These are phyloP conservation scores for Amesomyces nigricolor DNA, from an alignment of 2,329 filamentous ascomycete species.

Conservation along the genomic window DNA sequence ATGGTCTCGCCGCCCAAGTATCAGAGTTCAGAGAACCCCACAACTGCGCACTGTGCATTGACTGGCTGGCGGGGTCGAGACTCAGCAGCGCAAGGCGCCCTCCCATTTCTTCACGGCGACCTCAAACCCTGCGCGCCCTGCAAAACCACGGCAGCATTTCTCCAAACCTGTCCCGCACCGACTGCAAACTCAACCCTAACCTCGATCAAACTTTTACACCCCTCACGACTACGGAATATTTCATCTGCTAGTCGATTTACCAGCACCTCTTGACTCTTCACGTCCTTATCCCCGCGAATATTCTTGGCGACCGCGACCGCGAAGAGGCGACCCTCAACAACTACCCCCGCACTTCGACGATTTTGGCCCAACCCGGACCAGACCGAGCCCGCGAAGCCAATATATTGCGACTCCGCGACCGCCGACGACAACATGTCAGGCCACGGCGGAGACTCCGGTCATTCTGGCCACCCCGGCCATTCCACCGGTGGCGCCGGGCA, in stretches of 20 bases:
- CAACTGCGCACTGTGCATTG: too few relatives aligned
- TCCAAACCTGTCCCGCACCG: slow-evolving; percentile 1
- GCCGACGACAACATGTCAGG: slow-evolving; percentile 41
- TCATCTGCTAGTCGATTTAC: not conserved
- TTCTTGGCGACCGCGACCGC: too few relatives aligned
- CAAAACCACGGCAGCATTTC: slow-evolving; percentile 4
- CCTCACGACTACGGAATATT: not conserved
- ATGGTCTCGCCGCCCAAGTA: too few relatives aligned
- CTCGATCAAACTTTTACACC: slow-evolving; percentile 4
- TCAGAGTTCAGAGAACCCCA: too few relatives aligned
- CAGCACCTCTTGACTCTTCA: not conserved
- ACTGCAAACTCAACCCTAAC: slow-evolving; percentile 3
- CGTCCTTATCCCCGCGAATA: too few relatives aligned
- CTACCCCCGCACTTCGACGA: too few relatives aligned
- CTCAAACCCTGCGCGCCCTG: not conserved
- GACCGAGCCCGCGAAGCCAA: too few relatives aligned
- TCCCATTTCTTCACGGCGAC: not conserved
- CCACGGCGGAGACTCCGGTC: slow-evolving; percentile 30
- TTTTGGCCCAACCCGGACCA: too few relatives aligned
- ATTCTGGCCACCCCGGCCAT: not conserved
- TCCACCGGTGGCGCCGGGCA: slow-evolving; percentile 37
- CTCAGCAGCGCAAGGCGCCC: slow-evolving; percentile 6
- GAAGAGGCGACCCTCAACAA: too few relatives aligned
- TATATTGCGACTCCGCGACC: not conserved
- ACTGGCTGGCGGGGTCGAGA: not conserved